Conservation (phyloP, 169 alveolate species). For the Plasmodium sp. region DNA sequence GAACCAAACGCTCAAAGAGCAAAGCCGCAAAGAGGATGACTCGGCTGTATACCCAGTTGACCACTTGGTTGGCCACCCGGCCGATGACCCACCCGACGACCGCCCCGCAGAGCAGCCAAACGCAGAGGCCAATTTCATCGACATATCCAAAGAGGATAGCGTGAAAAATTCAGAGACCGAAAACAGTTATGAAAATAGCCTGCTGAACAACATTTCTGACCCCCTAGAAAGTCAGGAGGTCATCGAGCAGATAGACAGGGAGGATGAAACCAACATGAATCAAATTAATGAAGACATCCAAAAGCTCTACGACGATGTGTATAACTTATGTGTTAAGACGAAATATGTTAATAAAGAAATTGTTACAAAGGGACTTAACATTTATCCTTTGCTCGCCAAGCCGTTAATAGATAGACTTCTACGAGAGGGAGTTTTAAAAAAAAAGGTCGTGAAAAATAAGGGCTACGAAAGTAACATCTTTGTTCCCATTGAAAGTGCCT, state of each 20-base stretch:
- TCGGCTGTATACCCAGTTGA: not conserved
- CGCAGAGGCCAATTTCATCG: not conserved
- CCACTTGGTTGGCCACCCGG: not conserved
- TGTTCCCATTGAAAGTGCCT: constrained; percentile 31
- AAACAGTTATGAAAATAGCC: not conserved
- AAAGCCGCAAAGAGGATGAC: not conserved
- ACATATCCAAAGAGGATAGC: not conserved
- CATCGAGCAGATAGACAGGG: not conserved
- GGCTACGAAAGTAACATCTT: constrained; percentile 67
- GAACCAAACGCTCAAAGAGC: not conserved
- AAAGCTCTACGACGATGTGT: constrained; percentile 58
- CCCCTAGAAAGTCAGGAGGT: not conserved
- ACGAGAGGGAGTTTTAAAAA: constrained; percentile 35
- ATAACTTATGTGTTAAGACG: constrained; percentile 34
- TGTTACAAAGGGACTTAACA: constrained; percentile 56
- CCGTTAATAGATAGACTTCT: constrained; percentile 62
- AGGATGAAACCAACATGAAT: not conserved
- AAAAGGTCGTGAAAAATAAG: constrained; percentile 45
- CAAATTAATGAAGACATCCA: constrained; percentile 39
- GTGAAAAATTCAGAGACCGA: not conserved
- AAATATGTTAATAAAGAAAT: constrained; percentile 59
- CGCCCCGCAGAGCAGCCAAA: not conserved
- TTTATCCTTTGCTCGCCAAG: constrained; percentile 38
- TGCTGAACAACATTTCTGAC: not conserved
- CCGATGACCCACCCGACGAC: not conserved